Evolutionary conservation across 495 filamentous ascomycete genomes (phyloP), one percentile per base, ranked within the genome.

Genomic region (Sordaria brevicollis): DNA sequence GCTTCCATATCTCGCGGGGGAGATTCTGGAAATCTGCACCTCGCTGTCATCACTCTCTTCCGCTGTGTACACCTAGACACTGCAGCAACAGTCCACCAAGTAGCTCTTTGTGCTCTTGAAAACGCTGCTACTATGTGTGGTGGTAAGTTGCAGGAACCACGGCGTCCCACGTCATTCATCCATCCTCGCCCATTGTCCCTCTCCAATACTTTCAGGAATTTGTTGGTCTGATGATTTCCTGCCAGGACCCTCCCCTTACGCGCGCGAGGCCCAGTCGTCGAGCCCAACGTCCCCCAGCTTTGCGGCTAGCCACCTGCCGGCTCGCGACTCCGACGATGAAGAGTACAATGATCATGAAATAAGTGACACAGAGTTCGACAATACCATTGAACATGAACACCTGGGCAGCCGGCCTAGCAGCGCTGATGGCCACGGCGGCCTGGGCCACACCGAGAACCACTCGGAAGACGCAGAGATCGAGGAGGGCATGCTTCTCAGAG

Each of bases 401-500:
- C 25, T 62, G 15, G 49, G 49, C 25, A 62, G 49, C 25, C 7
- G 49, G 49, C 49, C 25, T 33, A 29, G 49, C 13, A 62, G 49
- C 49, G 25, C 25, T 62, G 37, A 36, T 57, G 29, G 68, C 25
- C 29, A 38, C 38, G 33, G 10, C 2, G 21, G 10, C 67, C 41
- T 36, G 31, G 68, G 37, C 54, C n/a, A 49, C 41, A 36, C 39
- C 37, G 70, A 66, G 11, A 68, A 49, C 49, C 65, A 68, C n/a
- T 67, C 70, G 15, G 25, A 19, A 19, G 70, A 68, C 21, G 68
- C 21, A 5, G 72, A 75, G 19, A 73, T 81, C n/a, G 75, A 85
- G 65, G 83, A 85, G 62, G 89, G 86, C 21, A 84, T 93, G 78
- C 85, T 96, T 8, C 87, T 88, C 57, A 82, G 92, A 78, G 92